phyloP scores from a whole-genome alignment of 2,329 filamentous ascomycete species.

The Penicillium italicum region DNA sequence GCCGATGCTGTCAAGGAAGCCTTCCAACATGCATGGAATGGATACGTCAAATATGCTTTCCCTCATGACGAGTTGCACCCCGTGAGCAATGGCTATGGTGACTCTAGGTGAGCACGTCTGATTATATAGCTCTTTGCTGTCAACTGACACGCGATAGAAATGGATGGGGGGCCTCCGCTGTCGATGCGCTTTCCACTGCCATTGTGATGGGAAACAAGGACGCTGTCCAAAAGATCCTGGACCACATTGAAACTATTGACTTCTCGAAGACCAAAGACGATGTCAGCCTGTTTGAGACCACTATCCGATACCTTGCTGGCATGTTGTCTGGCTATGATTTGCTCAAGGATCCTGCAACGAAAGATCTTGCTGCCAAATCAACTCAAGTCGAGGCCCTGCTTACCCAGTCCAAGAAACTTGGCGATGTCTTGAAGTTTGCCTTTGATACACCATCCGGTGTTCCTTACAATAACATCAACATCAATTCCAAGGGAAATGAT shows the following conservation, averaged over 20 bases:
- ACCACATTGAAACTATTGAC: conserved; percentile 67
- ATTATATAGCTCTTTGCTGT: not conserved
- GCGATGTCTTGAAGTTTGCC: conserved; percentile 69
- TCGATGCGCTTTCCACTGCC: conserved; percentile 77
- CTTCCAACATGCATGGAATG: conserved; percentile 68
- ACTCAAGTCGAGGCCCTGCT: conserved; percentile 59
- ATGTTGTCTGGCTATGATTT: conserved; percentile 69
- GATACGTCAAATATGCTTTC: conserved; percentile 70
- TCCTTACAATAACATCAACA: conserved; percentile 65
- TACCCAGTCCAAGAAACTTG: conserved; percentile 64
- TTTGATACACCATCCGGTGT: conserved; percentile 75
- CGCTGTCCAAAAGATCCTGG: conserved; percentile 67
- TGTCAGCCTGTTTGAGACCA: conserved; percentile 84
- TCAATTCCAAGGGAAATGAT: conserved; percentile 53
- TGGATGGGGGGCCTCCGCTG: conserved; percentile 77
- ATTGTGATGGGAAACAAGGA: conserved; percentile 68
- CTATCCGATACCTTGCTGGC: conserved; percentile 80
- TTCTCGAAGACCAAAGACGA: conserved; percentile 59
- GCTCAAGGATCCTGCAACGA: conserved; percentile 61
- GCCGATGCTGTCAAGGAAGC: conserved; percentile 63
- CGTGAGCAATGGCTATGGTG: conserved; percentile 59
- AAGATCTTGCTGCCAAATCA: conserved; percentile 46
- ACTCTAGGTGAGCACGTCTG: conserved; percentile 60
- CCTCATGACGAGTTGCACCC: conserved; percentile 73
- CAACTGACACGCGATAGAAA: conserved; percentile 52